Evolutionary conservation across 192 early-diverging fungal species (phyloP), one percentile per base, ranked within the genome.

Genomic region (Backusella macrospora): DNA sequence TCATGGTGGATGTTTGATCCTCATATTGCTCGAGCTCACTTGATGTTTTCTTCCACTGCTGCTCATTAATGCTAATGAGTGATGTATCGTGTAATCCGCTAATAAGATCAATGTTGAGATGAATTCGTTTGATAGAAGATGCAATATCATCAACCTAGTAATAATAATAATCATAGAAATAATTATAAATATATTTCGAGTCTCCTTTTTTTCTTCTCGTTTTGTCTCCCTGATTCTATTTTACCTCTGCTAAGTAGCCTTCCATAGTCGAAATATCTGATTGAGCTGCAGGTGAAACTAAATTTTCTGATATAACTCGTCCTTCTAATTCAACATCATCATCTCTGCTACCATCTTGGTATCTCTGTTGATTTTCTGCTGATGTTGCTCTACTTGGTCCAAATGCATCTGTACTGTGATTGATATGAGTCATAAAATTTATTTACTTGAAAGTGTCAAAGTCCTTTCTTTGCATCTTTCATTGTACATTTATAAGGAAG

Each of bases 1-100:
- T 80, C 44, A 65, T 37, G 13, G 52, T 70, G 16, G 65, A 62
- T 26, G 78, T 79, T 38, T 79, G 62, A 7, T 74, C 62, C 8
- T 70, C 73, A 46, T 75, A 71, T 38, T 55, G 15, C 6, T 67
- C 69, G 13, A 79, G 69, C 18, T 75, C 46, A 12, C 16, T 26
- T 14, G 64, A 26, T 38, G 43, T 62, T 15, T 71, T 63, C 16
- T 39, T 69, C 34, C 68, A 62, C 64, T 76, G 75, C 6, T 69
- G 14, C 47, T 76, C 75, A 16, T 76, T 76, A 34, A 68, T 76
- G 18, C 66, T 65, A 37, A 21, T 38, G 4, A 76, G 23, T 55
- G 75, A 68, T 46, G 55, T 26, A 44, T 64, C 59, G 34, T 72
- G 71, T 6, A 72, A 44, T 64, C 44, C 71, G 23, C 44, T 62